A percentile compares a stretch with the other conserved stretches of the same genome.
phyloP scores from a whole-genome alignment of 2,329 filamentous ascomycete species.

The Penicillium fuscoglaucum region DNA sequence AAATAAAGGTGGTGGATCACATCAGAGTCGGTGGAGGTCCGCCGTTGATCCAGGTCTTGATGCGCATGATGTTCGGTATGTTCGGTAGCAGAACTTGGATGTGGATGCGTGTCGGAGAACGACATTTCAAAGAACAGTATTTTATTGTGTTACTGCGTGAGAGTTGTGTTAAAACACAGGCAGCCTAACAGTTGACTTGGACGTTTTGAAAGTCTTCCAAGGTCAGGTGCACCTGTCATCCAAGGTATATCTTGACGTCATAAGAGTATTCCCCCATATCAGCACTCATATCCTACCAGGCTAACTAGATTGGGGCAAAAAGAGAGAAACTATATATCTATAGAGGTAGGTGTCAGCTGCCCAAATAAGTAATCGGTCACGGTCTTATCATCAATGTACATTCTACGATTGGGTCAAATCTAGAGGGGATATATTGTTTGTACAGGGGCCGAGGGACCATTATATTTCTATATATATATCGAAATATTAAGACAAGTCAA shows the following conservation, averaged over 20 bases:
- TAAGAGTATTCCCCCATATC: neutral
- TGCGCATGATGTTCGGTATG: neutral
- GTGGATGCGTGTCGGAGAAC: neutral
- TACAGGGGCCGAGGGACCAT: neutral
- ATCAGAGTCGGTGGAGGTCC: conserved; percentile 18
- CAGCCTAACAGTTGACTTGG: neutral
- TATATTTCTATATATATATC: neutral
- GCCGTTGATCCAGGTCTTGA: neutral
- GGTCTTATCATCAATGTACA: neutral
- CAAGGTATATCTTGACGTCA: conserved; percentile 3
- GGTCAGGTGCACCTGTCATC: neutral
- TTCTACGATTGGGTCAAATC: neutral
- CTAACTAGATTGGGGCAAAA: neutral
- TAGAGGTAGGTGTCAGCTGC: neutral
- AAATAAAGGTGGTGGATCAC: conserved; percentile 37
- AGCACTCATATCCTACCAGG: neutral
- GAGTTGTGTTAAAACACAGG: neutral
- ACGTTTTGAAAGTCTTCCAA: neutral
- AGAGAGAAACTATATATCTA: neutral
- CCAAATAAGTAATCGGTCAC: neutral
- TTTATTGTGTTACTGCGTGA: neutral
- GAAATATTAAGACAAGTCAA: neutral
- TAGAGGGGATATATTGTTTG: neutral
- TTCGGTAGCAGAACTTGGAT: neutral
- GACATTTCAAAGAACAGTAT: neutral